Evolutionary conservation across 164 flowering plant species (phyloP).

Genomic region (Tetrastigma voinierianum): DNA sequence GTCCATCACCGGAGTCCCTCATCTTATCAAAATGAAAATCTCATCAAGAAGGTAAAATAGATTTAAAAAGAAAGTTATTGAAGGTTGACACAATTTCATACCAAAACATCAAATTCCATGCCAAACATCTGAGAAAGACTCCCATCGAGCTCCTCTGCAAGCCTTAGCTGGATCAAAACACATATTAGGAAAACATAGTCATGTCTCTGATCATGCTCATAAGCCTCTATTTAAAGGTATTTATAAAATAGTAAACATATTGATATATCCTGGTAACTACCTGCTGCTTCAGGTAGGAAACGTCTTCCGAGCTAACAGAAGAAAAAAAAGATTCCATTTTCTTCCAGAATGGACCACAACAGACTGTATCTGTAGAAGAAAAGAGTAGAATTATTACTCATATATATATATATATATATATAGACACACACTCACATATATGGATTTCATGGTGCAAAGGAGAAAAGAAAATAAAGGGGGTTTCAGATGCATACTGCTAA

Average conservation of each 20-base stretch:
- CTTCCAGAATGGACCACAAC: conserved; percentile 41
- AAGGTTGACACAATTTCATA: conserved; percentile 7
- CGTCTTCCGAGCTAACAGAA: conserved; percentile 27
- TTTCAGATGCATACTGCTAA: conserved; percentile 40
- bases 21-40: not conserved
- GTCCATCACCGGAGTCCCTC: conserved; percentile 6
- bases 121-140: conserved; percentile 22
- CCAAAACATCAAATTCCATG: conserved; percentile 19
- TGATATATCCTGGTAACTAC: conserved; percentile 11
- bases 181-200: not conserved
- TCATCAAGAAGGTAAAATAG: not conserved
- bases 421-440: too few species aligned
- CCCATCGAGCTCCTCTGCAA: conserved; percentile 27
- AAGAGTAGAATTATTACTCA: not conserved
- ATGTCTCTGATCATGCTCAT: not conserved
- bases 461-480: not conserved
- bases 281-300: conserved; percentile 34
- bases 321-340: conserved; percentile 36
- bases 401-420: too few species aligned
- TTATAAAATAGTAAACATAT: not conserved
- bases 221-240: not conserved
- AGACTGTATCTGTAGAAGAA: conserved; percentile 27
- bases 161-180: conserved; percentile 23
- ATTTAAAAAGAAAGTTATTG: not conserved
- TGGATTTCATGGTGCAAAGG: not conserved